Percentiles rank a stretch among this genome's conserved stretches.
phyloP scores from a whole-genome alignment of 164 flowering plant species.

The Vitis vinifera region DNA sequence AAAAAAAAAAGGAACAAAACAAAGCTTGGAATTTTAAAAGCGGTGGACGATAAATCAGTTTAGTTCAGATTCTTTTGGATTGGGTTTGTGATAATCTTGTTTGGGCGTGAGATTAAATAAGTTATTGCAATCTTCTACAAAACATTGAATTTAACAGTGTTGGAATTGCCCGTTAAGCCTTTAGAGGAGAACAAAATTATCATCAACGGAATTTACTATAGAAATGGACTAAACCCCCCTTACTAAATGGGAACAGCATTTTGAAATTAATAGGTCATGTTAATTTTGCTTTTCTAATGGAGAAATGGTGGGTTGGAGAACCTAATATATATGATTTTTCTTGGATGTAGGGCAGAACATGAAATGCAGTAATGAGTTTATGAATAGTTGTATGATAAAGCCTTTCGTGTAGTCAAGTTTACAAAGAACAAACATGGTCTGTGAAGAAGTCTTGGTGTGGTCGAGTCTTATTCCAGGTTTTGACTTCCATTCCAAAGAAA shows the following conservation, averaged over 20 bases:
- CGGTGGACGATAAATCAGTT: too few relatives aligned
- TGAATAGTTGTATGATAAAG: not conserved
- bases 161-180: not conserved
- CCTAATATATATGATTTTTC: too few relatives aligned
- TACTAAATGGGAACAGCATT: too few relatives aligned
- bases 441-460: not conserved
- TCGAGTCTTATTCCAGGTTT: not conserved
- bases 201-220: too few relatives aligned
- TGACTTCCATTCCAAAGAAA: not conserved
- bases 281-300: too few relatives aligned
- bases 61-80: not conserved
- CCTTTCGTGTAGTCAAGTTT: not conserved
- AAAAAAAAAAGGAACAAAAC: too few relatives aligned
- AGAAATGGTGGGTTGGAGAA: too few relatives aligned
- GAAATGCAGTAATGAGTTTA: not conserved
- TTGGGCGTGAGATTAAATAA: not conserved
- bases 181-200: not conserved
- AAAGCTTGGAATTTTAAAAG: too few relatives aligned
- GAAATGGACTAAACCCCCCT: too few relatives aligned
- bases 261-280: too few relatives aligned
- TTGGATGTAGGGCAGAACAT: too few relatives aligned
- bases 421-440: not conserved
- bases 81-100: not conserved
- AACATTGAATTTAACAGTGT: not conserved
- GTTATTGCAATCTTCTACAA: not conserved